phyloP scores from a whole-genome alignment of 768 basidiomycete species.

The Lentinula sp. region DNA sequence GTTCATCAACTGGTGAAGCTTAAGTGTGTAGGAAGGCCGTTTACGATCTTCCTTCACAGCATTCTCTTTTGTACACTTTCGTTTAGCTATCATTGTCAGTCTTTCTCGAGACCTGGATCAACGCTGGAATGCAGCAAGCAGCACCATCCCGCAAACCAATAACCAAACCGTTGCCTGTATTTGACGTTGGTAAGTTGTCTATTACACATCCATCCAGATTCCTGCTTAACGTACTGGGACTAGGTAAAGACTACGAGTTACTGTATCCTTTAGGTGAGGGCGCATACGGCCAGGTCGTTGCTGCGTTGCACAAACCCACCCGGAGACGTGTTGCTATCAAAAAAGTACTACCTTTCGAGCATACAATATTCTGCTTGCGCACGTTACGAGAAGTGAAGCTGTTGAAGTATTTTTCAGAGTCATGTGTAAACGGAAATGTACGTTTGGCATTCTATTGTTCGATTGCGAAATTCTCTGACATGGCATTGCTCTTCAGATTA shows the following conservation, averaged over 20 bases:
- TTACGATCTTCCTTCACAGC: not conserved
- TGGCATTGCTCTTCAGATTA: conserved; percentile 40
- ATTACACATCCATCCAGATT: not conserved
- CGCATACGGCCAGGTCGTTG: conserved; percentile 86
- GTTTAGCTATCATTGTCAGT: not conserved
- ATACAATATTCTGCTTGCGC: conserved; percentile 83
- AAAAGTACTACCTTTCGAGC: conserved; percentile 92
- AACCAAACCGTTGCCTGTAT: not conserved
- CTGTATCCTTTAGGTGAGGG: conserved; percentile 77
- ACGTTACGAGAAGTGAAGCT: conserved; percentile 91
- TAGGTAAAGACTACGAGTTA: conserved; percentile 69
- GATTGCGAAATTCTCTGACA: not conserved
- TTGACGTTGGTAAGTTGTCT: not conserved
- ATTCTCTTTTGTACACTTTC: not conserved
- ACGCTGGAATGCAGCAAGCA: not conserved
- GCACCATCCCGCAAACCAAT: not conserved
- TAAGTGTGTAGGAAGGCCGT: not conserved
- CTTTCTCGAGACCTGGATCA: not conserved
- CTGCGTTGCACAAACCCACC: conserved; percentile 79
- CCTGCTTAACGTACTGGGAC: not conserved
- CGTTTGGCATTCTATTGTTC: conserved; percentile 9
- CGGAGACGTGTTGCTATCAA: conserved; percentile 90
- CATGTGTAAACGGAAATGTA: conserved; percentile 78
- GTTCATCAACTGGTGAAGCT: not conserved
- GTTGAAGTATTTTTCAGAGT: conserved; percentile 76